phyloP scores from a whole-genome alignment of 2,329 filamentous ascomycete species.

The Pestalotiopsis sp. region DNA sequence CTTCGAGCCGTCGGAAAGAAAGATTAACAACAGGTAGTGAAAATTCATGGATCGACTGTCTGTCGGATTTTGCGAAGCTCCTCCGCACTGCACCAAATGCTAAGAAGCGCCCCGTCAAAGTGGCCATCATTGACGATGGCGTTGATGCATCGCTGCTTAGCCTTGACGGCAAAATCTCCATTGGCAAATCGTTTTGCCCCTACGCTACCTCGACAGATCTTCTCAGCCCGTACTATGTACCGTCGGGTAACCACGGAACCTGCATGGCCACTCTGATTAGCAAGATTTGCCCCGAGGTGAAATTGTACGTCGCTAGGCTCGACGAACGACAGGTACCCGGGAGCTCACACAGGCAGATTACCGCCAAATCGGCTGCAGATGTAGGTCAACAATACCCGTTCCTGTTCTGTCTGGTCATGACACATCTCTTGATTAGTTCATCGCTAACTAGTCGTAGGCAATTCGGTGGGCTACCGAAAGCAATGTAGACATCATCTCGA shows the following conservation, averaged over 20 bases:
- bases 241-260: slow-evolving; percentile 31
- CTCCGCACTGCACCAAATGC: background rate
- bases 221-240: slow-evolving; percentile 30
- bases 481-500: slow-evolving; percentile 32
- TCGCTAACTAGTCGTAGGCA: background rate
- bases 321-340: slow-evolving; percentile 21
- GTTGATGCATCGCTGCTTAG: slow-evolving; percentile 30
- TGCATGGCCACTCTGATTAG: slow-evolving; percentile 33
- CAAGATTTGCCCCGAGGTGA: slow-evolving; percentile 26
- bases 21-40: background rate
- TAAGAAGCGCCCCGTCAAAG: slow-evolving; percentile 20
- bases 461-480: slow-evolving; percentile 22
- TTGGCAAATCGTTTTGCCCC: slow-evolving; percentile 20
- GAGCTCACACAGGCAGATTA: background rate
- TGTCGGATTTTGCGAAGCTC: background rate
- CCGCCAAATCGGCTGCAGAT: background rate
- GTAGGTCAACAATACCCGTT: background rate
- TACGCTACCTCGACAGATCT: slow-evolving; percentile 17
- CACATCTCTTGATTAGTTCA: no score
- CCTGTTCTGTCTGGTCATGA: background rate
- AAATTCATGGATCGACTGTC: background rate
- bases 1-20: background rate
- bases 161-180: slow-evolving; percentile 27
- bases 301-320: slow-evolving; percentile 19
- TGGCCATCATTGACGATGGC: slow-evolving; percentile 44